phyloP scores from a whole-genome alignment of 2,329 filamentous ascomycete species.

The Penicillium sp. region DNA sequence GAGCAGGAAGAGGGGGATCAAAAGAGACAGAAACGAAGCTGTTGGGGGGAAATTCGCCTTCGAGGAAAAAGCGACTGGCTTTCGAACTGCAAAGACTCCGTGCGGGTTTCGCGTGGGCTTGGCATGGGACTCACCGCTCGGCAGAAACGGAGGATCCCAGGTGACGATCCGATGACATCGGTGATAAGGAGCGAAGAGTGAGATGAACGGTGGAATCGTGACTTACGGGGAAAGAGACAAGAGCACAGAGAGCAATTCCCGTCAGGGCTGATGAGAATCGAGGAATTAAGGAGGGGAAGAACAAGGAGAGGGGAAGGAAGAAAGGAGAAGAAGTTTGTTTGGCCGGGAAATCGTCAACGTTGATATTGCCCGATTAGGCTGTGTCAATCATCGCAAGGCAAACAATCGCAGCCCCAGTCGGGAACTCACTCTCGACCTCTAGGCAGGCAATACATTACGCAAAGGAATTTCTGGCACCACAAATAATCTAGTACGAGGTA shows the following conservation, averaged over 20 bases:
- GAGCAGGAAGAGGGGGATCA: constrained; percentile 19
- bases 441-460: neutral
- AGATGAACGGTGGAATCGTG: neutral
- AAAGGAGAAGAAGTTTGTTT: neutral
- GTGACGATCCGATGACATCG: neutral
- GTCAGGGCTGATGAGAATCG: neutral
- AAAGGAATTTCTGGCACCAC: neutral
- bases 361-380: neutral
- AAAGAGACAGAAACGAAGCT: constrained; percentile 28
- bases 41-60: constrained; percentile 31
- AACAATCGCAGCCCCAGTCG: neutral
- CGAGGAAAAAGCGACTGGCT: constrained; percentile 34
- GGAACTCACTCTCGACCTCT: neutral
- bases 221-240: neutral
- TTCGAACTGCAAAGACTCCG: constrained; percentile 25
- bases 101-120: constrained; percentile 33
- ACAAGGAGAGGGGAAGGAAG: neutral
- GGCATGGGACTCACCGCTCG: constrained; percentile 27
- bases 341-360: neutral
- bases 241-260: neutral
- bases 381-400: neutral
- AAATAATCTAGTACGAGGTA: constrained; percentile 4
- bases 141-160: constrained; percentile 22
- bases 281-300: neutral
- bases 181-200: neutral